Evolutionary conservation across 2,329 filamentous ascomycete genomes (phyloP).

Genomic region (Fusarium sp.): DNA sequence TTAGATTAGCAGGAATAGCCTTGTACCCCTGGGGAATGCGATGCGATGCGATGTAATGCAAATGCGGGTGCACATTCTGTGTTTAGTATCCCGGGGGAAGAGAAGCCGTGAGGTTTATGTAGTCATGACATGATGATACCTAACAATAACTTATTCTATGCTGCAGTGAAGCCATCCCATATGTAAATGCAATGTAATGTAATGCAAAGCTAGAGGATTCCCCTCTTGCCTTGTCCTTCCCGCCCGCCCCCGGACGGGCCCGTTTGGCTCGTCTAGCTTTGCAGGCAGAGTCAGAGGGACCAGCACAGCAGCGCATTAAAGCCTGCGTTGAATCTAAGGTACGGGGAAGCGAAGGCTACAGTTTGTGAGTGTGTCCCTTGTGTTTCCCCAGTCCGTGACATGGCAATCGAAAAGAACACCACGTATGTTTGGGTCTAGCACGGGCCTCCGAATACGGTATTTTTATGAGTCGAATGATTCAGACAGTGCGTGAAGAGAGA

Average conservation of each 20-base stretch:
- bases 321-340: not conserved
- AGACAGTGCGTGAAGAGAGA: not conserved
- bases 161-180: not conserved
- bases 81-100: not conserved
- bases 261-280: conserved; percentile 3
- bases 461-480: not conserved
- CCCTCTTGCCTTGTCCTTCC: not conserved
- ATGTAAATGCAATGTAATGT: not conserved
- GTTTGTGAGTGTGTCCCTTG: not conserved
- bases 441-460: not conserved
- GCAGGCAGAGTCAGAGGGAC: conserved; percentile 3
- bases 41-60: conserved; percentile 14
- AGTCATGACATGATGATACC: not conserved
- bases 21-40: conserved; percentile 7
- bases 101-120: not conserved
- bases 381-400: not conserved
- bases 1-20: not conserved
- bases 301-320: conserved; percentile 28
- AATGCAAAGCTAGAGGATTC: conserved; percentile 8
- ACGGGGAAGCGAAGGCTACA: not conserved
- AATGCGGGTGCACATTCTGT: conserved; percentile 19
- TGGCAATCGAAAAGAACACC: conserved; percentile 16
- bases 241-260: conserved; percentile 6
- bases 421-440: conserved; percentile 36
- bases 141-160: not conserved